Base-by-base conservation (phyloP, 495 filamentous ascomycete species). In the Physcia stellaris region DNA sequence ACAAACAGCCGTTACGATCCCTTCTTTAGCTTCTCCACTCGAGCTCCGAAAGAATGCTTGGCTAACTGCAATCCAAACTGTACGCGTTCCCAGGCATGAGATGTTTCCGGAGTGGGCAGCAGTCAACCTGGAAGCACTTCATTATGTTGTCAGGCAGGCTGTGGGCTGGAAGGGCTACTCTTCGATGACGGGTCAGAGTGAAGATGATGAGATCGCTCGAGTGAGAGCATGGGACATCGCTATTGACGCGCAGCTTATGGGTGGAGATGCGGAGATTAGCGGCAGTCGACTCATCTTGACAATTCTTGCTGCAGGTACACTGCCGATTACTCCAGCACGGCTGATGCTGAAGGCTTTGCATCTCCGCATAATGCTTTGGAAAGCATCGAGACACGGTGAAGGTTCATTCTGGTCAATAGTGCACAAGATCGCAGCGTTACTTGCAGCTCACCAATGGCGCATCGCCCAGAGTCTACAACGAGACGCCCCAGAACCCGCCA, bases 151-250 rank as follows among this genome's bases (percentile, higher is more conserved):
- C n/a, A 72, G 83, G 33, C 86, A 86, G 42, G 43, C 84, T 0
- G 70, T 94, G 45, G 86, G 86, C 22, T 73, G 75, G 56, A 63
- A 75, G 3, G 60, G 77, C 2, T 96, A 87, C 55, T 75, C 84
- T 31, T 67, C 74, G 51, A 58, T 87, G 15, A 85, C 83, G 3
- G 83, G 86, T 1, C 71, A 80, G 24, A 90, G 78, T 10, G 76
- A 82, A 48, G 86, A 94, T 35, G 75, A 93, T 47, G 88, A 95
- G 57, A 73, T 67, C 29, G 86, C 84, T 10, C 72, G 88, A 20
- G 71, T 92, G 45, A 94, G 92, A 60, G 86, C 86, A 0, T 96
- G 88, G 88, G 72, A 80, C 30, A 94, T 94, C 51, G 88, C 88
- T 23, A 71, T 94, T 34, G 88, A 96, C 59, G 87, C 88, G 39